phyloP scores from a whole-genome alignment of 345 rosid genomes.

The Erodium maritimum region DNA sequence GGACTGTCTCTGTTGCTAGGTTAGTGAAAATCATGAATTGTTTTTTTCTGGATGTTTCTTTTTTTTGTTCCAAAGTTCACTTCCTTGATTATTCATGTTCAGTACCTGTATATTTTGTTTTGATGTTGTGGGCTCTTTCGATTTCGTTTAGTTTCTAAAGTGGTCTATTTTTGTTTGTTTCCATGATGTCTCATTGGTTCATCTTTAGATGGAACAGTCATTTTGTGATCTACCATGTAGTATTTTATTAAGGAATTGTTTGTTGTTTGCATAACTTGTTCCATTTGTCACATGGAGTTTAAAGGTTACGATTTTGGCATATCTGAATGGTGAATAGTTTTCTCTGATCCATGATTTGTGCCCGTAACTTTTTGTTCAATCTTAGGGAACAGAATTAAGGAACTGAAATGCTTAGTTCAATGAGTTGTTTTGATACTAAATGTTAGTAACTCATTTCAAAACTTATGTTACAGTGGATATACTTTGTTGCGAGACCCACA shows the following conservation, averaged over 20 bases:
- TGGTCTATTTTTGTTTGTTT: too few relatives aligned
- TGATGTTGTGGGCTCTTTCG: too few relatives aligned
- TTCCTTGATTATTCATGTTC: background rate
- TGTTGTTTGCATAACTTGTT: background rate
- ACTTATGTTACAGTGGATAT: constrained; percentile 47
- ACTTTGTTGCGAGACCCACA: constrained; percentile 75
- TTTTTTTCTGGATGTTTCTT: too few relatives aligned
- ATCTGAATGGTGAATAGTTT: background rate
- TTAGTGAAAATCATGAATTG: constrained; percentile 12
- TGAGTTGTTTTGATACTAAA: too few relatives aligned
- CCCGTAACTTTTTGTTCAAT: background rate
- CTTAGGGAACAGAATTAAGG: too few relatives aligned
- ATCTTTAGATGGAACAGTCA: too few relatives aligned
- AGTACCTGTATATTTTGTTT: too few relatives aligned
- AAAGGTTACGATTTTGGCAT: background rate
- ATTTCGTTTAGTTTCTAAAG: too few relatives aligned
- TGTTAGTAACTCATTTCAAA: background rate
- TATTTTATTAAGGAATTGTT: background rate
- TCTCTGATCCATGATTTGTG: background rate
- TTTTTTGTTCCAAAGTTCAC: background rate
- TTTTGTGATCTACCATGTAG: background rate
- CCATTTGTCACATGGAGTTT: background rate
- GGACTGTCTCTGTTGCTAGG: constrained; percentile 89
- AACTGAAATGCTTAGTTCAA: too few relatives aligned
- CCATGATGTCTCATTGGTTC: too few relatives aligned